phyloP scores from a whole-genome alignment of 2,329 filamentous ascomycete genomes.

The Pseudogymnoascus verrucosus region DNA sequence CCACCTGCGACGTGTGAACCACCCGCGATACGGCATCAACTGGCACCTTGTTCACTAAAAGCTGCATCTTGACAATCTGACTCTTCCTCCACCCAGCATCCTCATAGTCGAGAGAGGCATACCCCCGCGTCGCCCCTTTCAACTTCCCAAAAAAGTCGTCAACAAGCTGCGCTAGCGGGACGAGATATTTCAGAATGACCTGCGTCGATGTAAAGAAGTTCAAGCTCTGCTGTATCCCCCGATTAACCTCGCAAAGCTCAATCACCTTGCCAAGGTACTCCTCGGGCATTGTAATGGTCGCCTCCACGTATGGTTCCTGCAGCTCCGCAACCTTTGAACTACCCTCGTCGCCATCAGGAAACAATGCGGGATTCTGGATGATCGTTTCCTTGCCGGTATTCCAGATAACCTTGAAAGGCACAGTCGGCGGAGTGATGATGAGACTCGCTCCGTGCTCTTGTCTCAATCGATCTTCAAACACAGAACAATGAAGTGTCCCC shows the following conservation, averaged over 20 bases:
- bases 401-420: constrained; percentile 82
- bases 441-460: constrained; percentile 93
- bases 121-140: constrained; percentile 89
- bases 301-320: constrained; percentile 67
- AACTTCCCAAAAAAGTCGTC: constrained; percentile 97
- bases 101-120: constrained; percentile 93
- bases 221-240: constrained; percentile 78
- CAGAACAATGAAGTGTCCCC: constrained; percentile 96
- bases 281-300: constrained; percentile 84
- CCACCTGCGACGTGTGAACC: constrained; percentile 73
- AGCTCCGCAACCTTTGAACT: constrained; percentile 49
- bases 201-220: constrained; percentile 89
- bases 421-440: constrained; percentile 93
- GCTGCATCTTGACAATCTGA: constrained; percentile 78
- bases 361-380: constrained; percentile 79
- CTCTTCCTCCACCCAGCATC: constrained; percentile 80
- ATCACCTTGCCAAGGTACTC: constrained; percentile 93
- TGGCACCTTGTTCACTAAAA: constrained; percentile 86
- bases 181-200: constrained; percentile 86
- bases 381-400: constrained; percentile 68
- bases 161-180: constrained; percentile 83
- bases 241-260: constrained; percentile 83
- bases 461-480: constrained; percentile 89
- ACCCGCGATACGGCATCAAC: constrained; percentile 94
- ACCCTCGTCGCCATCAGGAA: constrained; percentile 59